phyloP scores from a whole-genome alignment of 164 flowering plant genomes.

The Vitis cinerea region DNA sequence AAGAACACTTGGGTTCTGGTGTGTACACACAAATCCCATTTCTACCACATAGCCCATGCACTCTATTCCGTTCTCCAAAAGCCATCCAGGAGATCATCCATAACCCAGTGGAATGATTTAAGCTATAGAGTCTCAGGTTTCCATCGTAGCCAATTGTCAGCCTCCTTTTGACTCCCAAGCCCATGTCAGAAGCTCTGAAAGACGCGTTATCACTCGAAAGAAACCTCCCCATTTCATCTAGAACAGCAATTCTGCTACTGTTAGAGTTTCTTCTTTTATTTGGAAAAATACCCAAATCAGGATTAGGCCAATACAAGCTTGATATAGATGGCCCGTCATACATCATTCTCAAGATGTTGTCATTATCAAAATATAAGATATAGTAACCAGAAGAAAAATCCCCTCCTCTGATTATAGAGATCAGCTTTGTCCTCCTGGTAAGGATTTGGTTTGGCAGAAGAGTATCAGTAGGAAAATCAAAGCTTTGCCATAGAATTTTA shows the following conservation, averaged over 20 bases:
- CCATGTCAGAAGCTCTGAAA: constrained; percentile 33
- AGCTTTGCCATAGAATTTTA: constrained; percentile 39
- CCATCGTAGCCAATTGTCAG: constrained; percentile 50
- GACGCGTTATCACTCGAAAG: constrained; percentile 30
- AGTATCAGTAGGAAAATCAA: constrained; percentile 43
- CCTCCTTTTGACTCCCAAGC: constrained; percentile 30
- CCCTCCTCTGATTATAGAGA: constrained; percentile 18
- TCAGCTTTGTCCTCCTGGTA: constrained; percentile 23
- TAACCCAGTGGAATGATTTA: constrained; percentile 15
- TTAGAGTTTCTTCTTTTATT: constrained; percentile 30
- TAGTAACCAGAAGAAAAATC: constrained; percentile 32
- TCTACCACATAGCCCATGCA: constrained; percentile 46
- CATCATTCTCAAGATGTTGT: constrained; percentile 35
- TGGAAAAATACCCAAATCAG: constrained; percentile 3
- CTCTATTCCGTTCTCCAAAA: constrained; percentile 20
- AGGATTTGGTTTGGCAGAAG: constrained; percentile 39
- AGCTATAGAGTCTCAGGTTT: constrained; percentile 44
- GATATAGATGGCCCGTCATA: constrained; percentile 38
- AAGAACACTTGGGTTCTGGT: constrained; percentile 36
- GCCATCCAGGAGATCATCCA: constrained; percentile 46
- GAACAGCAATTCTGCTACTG: constrained; percentile 27
- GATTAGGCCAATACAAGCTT: constrained; percentile 38
- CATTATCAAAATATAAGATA: constrained; percentile 25
- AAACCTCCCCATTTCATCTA: constrained; percentile 32
- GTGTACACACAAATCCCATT: constrained; percentile 41